Evolutionary conservation across 2,329 filamentous ascomycete species (phyloP), one percentile per base, ranked within the genome.

Genomic region (Cladosporium sp.): DNA sequence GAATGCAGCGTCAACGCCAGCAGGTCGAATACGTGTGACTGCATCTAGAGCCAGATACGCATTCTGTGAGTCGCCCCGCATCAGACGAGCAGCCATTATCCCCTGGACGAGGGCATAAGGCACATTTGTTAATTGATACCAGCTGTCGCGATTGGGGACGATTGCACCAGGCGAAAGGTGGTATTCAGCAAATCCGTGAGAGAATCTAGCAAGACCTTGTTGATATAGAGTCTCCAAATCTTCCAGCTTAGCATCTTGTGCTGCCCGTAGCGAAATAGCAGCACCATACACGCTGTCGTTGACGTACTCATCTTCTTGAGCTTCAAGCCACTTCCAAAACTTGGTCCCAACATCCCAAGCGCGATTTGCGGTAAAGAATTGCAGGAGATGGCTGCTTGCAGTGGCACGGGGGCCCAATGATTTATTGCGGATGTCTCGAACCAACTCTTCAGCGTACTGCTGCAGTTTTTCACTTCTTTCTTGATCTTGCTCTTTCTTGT

Each of bases 31-130:
- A 25, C 80, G 73, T 5, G 82, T 66, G 2, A 72, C 71, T 9
- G 77, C 77, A 64, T 83, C 81, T 3, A 83, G 69, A 4, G 73
- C 76, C 17, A 82, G 70, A 60, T 83, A 83, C 1, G 80, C 78
- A 9, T 72, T 74, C 38, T 69, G 73, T 70, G 78, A 78, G 54
- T 82, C 76, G 17, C 77, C 74, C 34, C 72, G 66, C 4, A 78
- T 64, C 3, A 81, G 61, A 42, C 80, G 74, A 3, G 80, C 80
- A 1, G 72, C 76, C 43, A 77, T 66, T 45, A 82, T 81, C 5
- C 78, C 77, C 61, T 79, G 76, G 2, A 82, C 68, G 11, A 82
- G 68, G 20, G 69, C 66, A 17, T 76, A 72, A 2, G 76, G 74
- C 19, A 43, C 4, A 19, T 20, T 12, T 17, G 37, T 15, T 12